Evolutionary conservation across 352 stramenopile species (phyloP).

Genomic region (Pythium brachiatum): DNA sequence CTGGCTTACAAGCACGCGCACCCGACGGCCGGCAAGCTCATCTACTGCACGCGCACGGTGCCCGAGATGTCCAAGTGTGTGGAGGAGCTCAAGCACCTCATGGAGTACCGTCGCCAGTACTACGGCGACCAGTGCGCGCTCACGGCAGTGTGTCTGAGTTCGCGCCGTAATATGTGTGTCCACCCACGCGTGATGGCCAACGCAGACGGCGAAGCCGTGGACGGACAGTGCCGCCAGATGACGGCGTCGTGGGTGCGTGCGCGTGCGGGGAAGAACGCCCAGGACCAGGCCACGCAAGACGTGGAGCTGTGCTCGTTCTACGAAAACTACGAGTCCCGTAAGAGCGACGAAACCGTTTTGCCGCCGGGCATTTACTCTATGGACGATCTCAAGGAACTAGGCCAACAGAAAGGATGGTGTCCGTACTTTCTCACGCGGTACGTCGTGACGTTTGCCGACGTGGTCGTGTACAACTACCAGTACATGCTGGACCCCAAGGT

Average conservation of each 20-base stretch:
- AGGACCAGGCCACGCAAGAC: conserved; percentile 7
- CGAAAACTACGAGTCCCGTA: conserved; percentile 85
- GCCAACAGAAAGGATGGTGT: conserved; percentile 92
- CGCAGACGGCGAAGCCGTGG: conserved; percentile 95
- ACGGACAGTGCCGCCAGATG: conserved; percentile 96
- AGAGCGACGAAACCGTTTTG: conserved; percentile 92
- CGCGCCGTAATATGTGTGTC: conserved; percentile 98
- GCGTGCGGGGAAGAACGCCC: conserved; percentile 35
- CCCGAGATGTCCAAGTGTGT: conserved; percentile 99
- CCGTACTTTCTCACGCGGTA: conserved; percentile 98
- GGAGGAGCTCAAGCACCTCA: conserved; percentile 96
- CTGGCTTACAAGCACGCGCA: conserved; percentile 94
- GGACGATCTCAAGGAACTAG: conserved; percentile 95
- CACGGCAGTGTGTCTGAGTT: conserved; percentile 91
- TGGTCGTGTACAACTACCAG: conserved; percentile 99
- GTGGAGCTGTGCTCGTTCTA: conserved; percentile 89
- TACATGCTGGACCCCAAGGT: conserved; percentile 99
- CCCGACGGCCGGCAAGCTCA: conserved; percentile 94
- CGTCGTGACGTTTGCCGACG: conserved; percentile 96
- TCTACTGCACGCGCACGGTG: conserved; percentile 99
- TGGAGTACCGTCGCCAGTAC: conserved; percentile 72
- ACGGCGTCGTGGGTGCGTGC: conserved; percentile 97
- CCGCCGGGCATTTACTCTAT: conserved; percentile 94
- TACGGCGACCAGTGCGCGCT: conserved; percentile 60
- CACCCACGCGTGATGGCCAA: conserved; percentile 95